A percentile compares a stretch with the other conserved stretches of the same genome.
Evolutionary conservation across 192 early-diverging fungal species (phyloP).

Genomic region (Coemansia pectinata): DNA sequence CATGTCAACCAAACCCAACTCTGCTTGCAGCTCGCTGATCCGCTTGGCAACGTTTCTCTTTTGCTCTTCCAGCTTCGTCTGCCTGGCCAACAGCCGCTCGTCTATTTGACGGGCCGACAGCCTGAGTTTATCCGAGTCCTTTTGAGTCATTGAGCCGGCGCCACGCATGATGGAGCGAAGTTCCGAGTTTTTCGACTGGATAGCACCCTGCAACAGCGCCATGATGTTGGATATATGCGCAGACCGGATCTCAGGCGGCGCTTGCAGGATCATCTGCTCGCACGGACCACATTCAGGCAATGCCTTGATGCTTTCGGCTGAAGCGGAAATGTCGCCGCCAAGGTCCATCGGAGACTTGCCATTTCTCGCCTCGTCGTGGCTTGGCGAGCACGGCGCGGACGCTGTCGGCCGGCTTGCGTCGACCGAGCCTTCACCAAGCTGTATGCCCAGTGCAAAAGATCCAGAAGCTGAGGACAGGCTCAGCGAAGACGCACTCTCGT

Average conservation of each 20-base stretch:
- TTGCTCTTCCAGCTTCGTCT: slow-evolving; percentile 1
- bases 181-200: slow-evolving; percentile 5
- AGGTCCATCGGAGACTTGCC: neutral
- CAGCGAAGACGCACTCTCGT: neutral
- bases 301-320: too few relatives aligned
- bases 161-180: neutral
- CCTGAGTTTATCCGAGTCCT: neutral
- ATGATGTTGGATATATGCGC: neutral
- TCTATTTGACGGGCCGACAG: neutral
- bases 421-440: neutral
- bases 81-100: neutral
- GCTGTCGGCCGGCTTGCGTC: neutral
- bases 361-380: neutral
- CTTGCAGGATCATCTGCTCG: slow-evolving; percentile 2
- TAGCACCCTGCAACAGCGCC: slow-evolving; percentile 4
- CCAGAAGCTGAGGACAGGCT: neutral
- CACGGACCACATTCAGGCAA: neutral
- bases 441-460: neutral
- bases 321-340: neutral
- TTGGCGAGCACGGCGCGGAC: neutral
- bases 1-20: slow-evolving; percentile 11
- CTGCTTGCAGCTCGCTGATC: slow-evolving; percentile 19
- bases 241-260: neutral
- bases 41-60: neutral
- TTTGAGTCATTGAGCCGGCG: neutral